A percentile compares a stretch with the other conserved stretches of the same genome.
Evolutionary conservation across 768 basidiomycete genomes (phyloP).

Genomic region (Tubosaeta sp.): DNA sequence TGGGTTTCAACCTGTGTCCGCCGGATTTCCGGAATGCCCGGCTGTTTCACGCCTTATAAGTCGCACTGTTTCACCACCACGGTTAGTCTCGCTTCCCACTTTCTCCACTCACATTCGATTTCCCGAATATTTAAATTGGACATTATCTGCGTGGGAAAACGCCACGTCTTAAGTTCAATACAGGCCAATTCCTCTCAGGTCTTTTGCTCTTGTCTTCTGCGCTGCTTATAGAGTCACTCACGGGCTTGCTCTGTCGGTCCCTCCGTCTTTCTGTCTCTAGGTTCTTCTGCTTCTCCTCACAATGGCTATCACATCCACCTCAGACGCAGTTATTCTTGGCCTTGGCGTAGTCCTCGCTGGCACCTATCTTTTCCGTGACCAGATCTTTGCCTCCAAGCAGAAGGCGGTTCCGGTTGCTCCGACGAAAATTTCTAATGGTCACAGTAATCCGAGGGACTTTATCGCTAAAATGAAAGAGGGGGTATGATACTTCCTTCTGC

Average conservation of each 20-base stretch:
- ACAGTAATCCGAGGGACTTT: conserved; percentile 90
- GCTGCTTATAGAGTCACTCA: conserved; percentile 1
- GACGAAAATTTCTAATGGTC: conserved; percentile 52
- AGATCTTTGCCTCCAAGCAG: conserved; percentile 65
- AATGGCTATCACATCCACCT: conserved; percentile 62
- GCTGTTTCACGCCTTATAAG: neutral
- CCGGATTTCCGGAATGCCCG: neutral
- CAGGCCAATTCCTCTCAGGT: no score
- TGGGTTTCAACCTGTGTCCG: neutral
- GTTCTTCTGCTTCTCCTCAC: conserved; percentile 12
- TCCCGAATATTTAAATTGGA: conserved; percentile 20
- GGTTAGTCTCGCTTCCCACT: neutral
- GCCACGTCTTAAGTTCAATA: no score
- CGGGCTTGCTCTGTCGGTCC: neutral
- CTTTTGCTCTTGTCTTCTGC: conserved; percentile 14
- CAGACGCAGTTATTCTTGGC: conserved; percentile 69
- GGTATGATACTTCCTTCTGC: conserved; percentile 46
- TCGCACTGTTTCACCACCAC: neutral
- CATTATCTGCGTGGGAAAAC: conserved; percentile 35
- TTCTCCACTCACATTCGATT: neutral
- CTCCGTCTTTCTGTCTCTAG: neutral
- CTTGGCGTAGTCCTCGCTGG: conserved; percentile 74
- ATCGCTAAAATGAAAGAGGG: conserved; percentile 91
- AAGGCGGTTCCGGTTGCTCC: conserved; percentile 48
- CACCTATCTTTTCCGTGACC: conserved; percentile 80